These are phyloP conservation scores for Myxozyma lipomycoides DNA, from an alignment of 805 yeast species.

Conservation along the genomic window DNA sequence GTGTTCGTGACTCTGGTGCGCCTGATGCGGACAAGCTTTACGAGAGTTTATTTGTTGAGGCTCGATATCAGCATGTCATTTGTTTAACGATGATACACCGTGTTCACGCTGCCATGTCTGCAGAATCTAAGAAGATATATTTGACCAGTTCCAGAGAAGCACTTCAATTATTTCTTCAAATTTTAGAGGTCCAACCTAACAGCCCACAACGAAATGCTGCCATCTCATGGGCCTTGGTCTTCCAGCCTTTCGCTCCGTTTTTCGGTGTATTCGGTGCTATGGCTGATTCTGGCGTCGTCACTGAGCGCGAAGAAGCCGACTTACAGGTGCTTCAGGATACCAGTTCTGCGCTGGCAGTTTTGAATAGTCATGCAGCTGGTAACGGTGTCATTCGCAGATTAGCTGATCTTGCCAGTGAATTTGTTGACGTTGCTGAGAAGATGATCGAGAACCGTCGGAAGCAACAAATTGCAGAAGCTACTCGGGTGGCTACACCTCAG, in stretches of 20 bases:
- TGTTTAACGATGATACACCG: conserved; percentile 25
- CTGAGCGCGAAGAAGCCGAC: conserved; percentile 13
- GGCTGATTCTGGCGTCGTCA: conserved; percentile 15
- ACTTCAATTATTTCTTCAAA: conserved; percentile 10
- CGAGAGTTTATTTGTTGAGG: conserved; percentile 10
- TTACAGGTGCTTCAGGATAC: conserved; percentile 8
- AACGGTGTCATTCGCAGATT: conserved; percentile 18
- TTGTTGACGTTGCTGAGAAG: conserved; percentile 19
- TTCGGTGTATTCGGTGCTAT: conserved; percentile 24
- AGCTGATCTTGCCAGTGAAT: conserved; percentile 16
- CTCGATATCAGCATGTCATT: conserved; percentile 13
- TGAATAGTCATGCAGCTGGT: conserved; percentile 12
- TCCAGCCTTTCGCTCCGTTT: conserved; percentile 26
- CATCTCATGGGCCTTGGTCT: conserved; percentile 23
- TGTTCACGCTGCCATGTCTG: conserved; percentile 10
- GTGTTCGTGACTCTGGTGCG: conserved; percentile 5
- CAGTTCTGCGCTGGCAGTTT: conserved; percentile 8
- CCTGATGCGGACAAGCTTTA: conserved; percentile 6
- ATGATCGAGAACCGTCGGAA: conserved; percentile 3
- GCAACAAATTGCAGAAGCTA: background rate
- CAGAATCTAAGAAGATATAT: conserved; percentile 16
- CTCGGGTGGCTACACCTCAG: background rate
- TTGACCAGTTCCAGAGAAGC: conserved; percentile 21
- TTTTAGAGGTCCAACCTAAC: conserved; percentile 13
- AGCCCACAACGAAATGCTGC: conserved; percentile 10